Percentiles rank a stretch among this genome's conserved stretches.
These are phyloP conservation scores for Aspergillus nanangensis DNA, from an alignment of 495 filamentous ascomycete species.

Conservation along the genomic window DNA sequence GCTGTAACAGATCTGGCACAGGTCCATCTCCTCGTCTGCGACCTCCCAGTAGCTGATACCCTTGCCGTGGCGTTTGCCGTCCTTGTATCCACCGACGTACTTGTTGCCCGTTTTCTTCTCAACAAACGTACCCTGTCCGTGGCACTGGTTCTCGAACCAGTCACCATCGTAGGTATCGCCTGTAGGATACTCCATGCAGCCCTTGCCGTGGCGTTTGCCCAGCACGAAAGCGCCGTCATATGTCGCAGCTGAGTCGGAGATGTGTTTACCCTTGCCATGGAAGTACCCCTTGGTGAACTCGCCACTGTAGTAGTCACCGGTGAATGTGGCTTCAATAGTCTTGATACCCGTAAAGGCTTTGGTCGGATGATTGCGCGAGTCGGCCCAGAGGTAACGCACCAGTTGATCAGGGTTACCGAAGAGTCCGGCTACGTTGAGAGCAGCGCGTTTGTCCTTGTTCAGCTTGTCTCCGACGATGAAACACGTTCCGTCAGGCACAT, in stretches of 20 bases:
- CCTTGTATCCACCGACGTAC: constrained; percentile 60
- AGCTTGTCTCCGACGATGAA: constrained; percentile 43
- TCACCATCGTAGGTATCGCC: constrained; percentile 60
- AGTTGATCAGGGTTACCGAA: constrained; percentile 42
- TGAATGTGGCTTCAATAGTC: constrained; percentile 44
- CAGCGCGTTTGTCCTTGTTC: constrained; percentile 34
- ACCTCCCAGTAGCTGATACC: constrained; percentile 61
- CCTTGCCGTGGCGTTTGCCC: constrained; percentile 49
- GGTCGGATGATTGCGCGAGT: constrained; percentile 39
- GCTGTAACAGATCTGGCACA: constrained; percentile 64
- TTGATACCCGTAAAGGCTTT: constrained; percentile 41
- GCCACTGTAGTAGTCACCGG: constrained; percentile 43
- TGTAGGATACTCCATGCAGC: constrained; percentile 55
- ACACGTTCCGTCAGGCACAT: constrained; percentile 36
- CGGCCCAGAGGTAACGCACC: constrained; percentile 43
- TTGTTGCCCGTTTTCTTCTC: constrained; percentile 58
- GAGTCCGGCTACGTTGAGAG: constrained; percentile 35
- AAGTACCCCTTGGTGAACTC: constrained; percentile 45
- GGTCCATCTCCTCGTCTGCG: constrained; percentile 56
- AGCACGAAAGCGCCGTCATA: constrained; percentile 54
- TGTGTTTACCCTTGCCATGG: constrained; percentile 49
- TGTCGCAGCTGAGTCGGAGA: constrained; percentile 48
- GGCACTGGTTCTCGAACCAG: constrained; percentile 51
- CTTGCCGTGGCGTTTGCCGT: constrained; percentile 57
- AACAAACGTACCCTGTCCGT: constrained; percentile 55